phyloP scores from a whole-genome alignment of 2,329 filamentous ascomycete genomes.

The Fusarium continuum region DNA sequence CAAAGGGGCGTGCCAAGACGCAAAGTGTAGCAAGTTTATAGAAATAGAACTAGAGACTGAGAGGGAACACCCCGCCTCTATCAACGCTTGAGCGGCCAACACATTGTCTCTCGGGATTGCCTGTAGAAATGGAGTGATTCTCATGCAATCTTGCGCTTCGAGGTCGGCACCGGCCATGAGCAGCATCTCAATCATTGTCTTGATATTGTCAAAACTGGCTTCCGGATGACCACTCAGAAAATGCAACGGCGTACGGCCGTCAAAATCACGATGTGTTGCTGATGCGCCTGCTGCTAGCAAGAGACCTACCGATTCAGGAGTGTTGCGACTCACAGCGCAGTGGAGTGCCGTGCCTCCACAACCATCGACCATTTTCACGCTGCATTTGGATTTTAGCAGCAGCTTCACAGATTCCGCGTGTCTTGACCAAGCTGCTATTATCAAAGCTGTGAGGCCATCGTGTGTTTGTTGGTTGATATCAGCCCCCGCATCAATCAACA shows the following conservation, averaged over 20 bases:
- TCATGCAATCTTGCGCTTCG: accelerated
- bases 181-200: background rate
- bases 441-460: background rate
- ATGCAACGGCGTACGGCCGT: background rate
- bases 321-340: accelerated
- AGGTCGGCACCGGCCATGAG: background rate
- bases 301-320: background rate
- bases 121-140: accelerated
- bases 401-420: background rate
- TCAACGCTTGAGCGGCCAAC: background rate
- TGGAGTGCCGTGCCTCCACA: background rate
- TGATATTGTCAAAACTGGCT: accelerated
- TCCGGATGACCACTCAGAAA: accelerated
- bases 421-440: accelerated
- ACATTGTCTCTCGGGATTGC: accelerated
- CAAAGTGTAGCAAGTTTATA: background rate
- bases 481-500: constrained; percentile 12
- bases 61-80: background rate
- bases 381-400: constrained; percentile 1
- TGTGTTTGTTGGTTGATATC: constrained; percentile 3
- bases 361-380: background rate
- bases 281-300: constrained; percentile 18
- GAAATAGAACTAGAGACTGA: accelerated
- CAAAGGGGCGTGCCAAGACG: accelerated
- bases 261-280: accelerated